Evolutionary conservation across 2,329 filamentous ascomycete species (phyloP).

Genomic region (Colletotrichum endophyticum): DNA sequence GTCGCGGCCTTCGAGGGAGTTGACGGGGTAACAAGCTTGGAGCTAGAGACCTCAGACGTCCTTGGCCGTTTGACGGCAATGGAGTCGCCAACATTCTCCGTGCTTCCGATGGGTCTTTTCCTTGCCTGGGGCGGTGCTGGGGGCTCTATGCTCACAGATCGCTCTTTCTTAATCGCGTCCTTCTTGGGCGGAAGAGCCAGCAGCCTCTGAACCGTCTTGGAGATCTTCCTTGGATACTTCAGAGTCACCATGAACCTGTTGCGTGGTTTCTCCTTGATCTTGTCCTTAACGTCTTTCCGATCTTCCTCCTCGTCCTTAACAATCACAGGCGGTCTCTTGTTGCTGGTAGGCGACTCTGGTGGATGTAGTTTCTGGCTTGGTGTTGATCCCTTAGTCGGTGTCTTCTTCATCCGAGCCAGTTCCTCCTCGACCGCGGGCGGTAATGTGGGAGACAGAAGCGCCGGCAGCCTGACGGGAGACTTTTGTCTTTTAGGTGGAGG

Average conservation of each 20-base stretch:
- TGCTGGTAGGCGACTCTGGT: slow-evolving; percentile 34
- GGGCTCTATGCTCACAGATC: slow-evolving; percentile 47
- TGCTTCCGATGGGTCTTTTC: slow-evolving; percentile 51
- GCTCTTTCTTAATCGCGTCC: slow-evolving; percentile 36
- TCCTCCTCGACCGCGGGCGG: slow-evolving; percentile 57
- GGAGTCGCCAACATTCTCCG: slow-evolving; percentile 40
- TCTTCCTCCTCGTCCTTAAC: slow-evolving; percentile 36
- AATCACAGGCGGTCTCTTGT: slow-evolving; percentile 28
- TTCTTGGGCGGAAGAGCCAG: slow-evolving; percentile 46
- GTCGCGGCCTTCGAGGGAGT: slow-evolving; percentile 56
- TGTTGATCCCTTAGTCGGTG: slow-evolving; percentile 23
- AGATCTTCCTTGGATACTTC: slow-evolving; percentile 52
- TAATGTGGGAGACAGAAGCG: slow-evolving; percentile 61
- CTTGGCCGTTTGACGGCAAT: slow-evolving; percentile 47
- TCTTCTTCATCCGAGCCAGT: slow-evolving; percentile 39
- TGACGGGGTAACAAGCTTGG: slow-evolving; percentile 43
- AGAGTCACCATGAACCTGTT: slow-evolving; percentile 46
- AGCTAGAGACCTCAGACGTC: slow-evolving; percentile 42
- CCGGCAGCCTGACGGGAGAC: slow-evolving; percentile 45
- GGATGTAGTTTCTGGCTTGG: slow-evolving; percentile 27
- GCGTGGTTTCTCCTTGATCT: slow-evolving; percentile 19
- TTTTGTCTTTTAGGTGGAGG: slow-evolving; percentile 41
- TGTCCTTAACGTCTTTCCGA: slow-evolving; percentile 30
- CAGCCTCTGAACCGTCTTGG: slow-evolving; percentile 50
- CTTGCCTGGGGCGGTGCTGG: slow-evolving; percentile 39